Conservation (phyloP, 2,329 filamentous ascomycete species). For the Drechslerella coelobrocha region DNA sequence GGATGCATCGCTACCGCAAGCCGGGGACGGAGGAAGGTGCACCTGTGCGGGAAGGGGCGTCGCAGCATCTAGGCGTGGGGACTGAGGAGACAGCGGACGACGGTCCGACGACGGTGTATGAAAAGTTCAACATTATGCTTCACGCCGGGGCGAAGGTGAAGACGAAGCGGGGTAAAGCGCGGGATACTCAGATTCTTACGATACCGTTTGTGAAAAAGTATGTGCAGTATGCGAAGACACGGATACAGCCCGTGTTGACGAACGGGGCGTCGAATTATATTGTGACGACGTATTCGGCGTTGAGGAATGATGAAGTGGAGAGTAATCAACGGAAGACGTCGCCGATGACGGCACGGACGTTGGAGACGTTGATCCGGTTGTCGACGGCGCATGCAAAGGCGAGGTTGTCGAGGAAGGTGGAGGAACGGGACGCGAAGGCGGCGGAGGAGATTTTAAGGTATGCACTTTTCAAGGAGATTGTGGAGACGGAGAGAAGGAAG, state of each 20-base stretch:
- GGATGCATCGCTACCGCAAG: conserved; percentile 95
- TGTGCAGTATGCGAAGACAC: conserved; percentile 94
- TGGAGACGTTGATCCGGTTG: conserved; percentile 97
- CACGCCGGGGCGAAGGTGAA: conserved; percentile 86
- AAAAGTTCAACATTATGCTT: conserved; percentile 95
- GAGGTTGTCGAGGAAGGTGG: conserved; percentile 83
- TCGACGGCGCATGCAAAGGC: conserved; percentile 95
- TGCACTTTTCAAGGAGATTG: conserved; percentile 94
- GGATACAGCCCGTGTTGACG: conserved; percentile 87
- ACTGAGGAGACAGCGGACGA: conserved; percentile 75
- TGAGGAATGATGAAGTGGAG: conserved; percentile 94
- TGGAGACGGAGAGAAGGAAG: conserved; percentile 71
- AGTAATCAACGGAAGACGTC: conserved; percentile 92
- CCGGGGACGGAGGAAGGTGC: conserved; percentile 92
- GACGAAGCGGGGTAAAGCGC: conserved; percentile 70
- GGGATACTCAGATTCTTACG: conserved; percentile 85
- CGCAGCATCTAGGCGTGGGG: conserved; percentile 85
- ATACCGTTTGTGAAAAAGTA: conserved; percentile 99
- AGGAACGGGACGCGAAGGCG: conserved; percentile 84
- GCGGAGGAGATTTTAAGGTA: conserved; percentile 91
- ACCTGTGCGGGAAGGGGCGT: conserved; percentile 84
- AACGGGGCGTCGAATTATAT: conserved; percentile 93
- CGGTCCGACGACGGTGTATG: conserved; percentile 85
- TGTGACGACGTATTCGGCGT: conserved; percentile 84
- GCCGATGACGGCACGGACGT: conserved; percentile 93